These are phyloP conservation scores for Neofusicoccum cordaticola DNA, from an alignment of 2,329 filamentous ascomycete genomes.

Conservation along the genomic window DNA sequence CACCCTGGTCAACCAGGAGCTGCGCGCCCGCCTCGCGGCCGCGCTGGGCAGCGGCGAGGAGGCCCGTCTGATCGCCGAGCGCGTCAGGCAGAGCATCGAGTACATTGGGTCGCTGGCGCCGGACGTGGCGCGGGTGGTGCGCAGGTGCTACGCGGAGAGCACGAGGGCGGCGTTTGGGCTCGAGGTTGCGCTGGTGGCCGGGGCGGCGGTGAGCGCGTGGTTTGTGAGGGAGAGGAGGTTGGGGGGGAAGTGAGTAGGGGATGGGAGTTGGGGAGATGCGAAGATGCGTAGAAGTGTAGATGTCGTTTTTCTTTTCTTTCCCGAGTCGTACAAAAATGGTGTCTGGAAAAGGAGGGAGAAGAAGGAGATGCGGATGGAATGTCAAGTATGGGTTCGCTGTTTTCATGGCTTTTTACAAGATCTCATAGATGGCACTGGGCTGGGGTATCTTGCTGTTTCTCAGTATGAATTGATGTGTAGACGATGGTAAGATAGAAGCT, in stretches of 20 bases:
- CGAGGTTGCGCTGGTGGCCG: constrained; percentile 49
- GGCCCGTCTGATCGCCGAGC: constrained; percentile 64
- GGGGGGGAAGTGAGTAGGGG: constrained; percentile 1
- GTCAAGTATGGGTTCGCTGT: neutral
- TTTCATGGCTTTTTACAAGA: too few species aligned
- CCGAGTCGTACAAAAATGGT: neutral
- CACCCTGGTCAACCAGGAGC: constrained; percentile 67
- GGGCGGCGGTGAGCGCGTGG: constrained; percentile 46
- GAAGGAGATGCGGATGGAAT: neutral
- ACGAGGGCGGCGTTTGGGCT: constrained; percentile 53
- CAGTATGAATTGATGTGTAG: too few species aligned
- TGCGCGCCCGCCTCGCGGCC: constrained; percentile 56
- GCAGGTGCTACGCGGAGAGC: constrained; percentile 62
- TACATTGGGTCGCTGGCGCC: constrained; percentile 66
- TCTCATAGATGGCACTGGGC: too few species aligned
- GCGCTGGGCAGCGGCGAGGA: constrained; percentile 57
- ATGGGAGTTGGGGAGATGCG: neutral
- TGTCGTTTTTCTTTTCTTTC: too few species aligned
- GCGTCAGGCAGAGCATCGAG: constrained; percentile 67
- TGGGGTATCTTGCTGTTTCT: too few species aligned
- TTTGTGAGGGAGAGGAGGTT: constrained; percentile 45
- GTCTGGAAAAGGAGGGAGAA: neutral
- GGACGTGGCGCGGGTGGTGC: constrained; percentile 57
- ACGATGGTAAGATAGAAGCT: too few species aligned
- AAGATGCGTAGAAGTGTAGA: too few species aligned